These are phyloP conservation scores for Yamadazyma oceani DNA, from an alignment of 1,139 yeast genomes.

Conservation along the genomic window DNA sequence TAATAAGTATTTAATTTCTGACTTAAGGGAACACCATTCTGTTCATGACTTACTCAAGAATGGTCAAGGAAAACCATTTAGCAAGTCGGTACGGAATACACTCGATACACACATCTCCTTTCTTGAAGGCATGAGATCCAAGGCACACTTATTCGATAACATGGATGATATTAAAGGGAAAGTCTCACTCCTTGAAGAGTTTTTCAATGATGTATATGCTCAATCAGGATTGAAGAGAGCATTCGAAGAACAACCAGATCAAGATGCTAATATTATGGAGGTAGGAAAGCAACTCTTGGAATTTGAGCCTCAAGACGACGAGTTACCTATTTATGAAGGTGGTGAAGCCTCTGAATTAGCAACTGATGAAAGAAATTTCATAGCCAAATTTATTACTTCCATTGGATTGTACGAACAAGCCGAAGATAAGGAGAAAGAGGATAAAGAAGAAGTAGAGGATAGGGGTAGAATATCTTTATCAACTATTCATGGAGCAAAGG, in stretches of 20 bases:
- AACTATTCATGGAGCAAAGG: slow-evolving; percentile 91
- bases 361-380: slow-evolving; percentile 28
- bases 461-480: slow-evolving; percentile 45
- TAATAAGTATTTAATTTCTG: slow-evolving; percentile 5
- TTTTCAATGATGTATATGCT: slow-evolving; percentile 28
- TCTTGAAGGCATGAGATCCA: slow-evolving; percentile 27
- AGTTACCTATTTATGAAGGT: slow-evolving; percentile 28
- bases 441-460: slow-evolving; percentile 13
- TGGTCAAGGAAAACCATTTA: background rate
- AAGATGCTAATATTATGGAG: slow-evolving; percentile 41
- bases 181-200: slow-evolving; percentile 10
- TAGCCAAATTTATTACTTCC: slow-evolving; percentile 57
- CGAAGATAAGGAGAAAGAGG: slow-evolving; percentile 13
- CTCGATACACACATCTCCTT: slow-evolving; percentile 29
- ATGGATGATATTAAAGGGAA: slow-evolving; percentile 7
- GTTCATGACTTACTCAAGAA: slow-evolving; percentile 4
- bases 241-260: slow-evolving; percentile 24
- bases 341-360: slow-evolving; percentile 20
- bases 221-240: slow-evolving; percentile 34
- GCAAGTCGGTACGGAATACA: slow-evolving; percentile 6
- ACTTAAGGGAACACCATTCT: slow-evolving; percentile 10
- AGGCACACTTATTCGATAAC: slow-evolving; percentile 9
- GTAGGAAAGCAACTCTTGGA: slow-evolving; percentile 43
- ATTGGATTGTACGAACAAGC: slow-evolving; percentile 53
- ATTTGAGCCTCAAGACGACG: slow-evolving; percentile 52